phyloP scores from a whole-genome alignment of 139 green algal genomes.

The Micractinium conductrix region DNA sequence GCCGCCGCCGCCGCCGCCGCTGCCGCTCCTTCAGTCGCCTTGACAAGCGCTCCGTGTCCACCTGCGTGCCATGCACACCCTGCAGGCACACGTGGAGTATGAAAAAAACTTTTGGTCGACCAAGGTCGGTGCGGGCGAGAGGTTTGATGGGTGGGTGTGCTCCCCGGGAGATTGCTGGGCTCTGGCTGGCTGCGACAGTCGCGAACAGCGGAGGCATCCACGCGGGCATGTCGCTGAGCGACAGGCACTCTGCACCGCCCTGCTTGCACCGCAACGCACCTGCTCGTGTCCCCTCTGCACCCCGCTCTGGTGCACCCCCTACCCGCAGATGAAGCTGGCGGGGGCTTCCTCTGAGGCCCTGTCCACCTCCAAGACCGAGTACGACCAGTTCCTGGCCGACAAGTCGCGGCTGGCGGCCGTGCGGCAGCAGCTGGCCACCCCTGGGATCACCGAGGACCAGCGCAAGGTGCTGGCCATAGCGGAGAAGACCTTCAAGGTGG shows the following conservation, averaged over 20 bases:
- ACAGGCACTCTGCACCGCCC: conserved; percentile 33
- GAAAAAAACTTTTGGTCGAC: conserved; percentile 84
- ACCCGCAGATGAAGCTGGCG: conserved; percentile 56
- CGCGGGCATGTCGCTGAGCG: too few relatives aligned
- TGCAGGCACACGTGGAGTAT: conserved; percentile 51
- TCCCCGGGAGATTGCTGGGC: background rate
- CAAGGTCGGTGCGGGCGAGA: conserved; percentile 46
- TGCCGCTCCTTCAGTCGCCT: too few relatives aligned
- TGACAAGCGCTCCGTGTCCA: too few relatives aligned
- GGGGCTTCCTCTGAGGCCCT: conserved; percentile 57
- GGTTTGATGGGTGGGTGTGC: conserved; percentile 2
- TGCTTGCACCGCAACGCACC: background rate
- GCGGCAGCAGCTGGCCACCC: conserved; percentile 15
- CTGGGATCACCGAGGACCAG: conserved; percentile 49
- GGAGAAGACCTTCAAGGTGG: conserved; percentile 62
- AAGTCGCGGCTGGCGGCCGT: conserved; percentile 60
- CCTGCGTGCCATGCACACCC: background rate
- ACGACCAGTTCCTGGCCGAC: conserved; percentile 72
- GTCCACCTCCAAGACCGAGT: conserved; percentile 68
- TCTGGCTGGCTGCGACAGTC: background rate
- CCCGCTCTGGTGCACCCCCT: background rate
- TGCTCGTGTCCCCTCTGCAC: background rate
- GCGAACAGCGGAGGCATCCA: too few relatives aligned
- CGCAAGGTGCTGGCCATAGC: conserved; percentile 64
- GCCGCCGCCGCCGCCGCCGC: too few relatives aligned